These are phyloP conservation scores for Termitomyces sp. DNA, from an alignment of 1,284 basidiomycete genomes.

Conservation along the genomic window DNA sequence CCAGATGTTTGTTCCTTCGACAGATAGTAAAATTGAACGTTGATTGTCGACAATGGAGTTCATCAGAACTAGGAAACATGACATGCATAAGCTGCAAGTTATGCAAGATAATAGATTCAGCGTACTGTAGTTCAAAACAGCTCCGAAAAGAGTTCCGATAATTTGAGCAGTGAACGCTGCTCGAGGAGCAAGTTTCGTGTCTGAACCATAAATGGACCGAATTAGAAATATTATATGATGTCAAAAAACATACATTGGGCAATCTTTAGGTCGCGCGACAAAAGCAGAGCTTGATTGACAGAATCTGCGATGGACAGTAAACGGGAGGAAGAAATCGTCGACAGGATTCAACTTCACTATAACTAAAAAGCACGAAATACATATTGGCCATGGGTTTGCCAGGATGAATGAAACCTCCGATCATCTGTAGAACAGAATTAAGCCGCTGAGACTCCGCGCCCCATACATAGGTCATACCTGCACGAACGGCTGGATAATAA, in stretches of 20 bases:
- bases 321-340: neutral
- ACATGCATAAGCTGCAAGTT: neutral
- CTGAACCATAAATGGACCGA: conserved; percentile 19
- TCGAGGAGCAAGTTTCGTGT: conserved; percentile 61
- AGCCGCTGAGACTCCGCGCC: neutral
- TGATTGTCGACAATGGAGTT: conserved; percentile 52
- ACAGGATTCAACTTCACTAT: conserved; percentile 25
- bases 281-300: conserved; percentile 35
- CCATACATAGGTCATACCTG: conserved; percentile 26
- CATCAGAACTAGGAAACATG: conserved; percentile 40
- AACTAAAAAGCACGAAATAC: conserved; percentile 53
- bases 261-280: conserved; percentile 55
- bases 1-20: conserved; percentile 60
- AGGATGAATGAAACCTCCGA: conserved; percentile 57
- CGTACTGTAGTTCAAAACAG: conserved; percentile 46
- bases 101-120: neutral
- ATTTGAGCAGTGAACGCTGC: conserved; percentile 62
- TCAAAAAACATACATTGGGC: conserved; percentile 42
- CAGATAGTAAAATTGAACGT: conserved; percentile 43
- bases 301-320: conserved; percentile 27
- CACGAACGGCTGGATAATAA: conserved; percentile 46
- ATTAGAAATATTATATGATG: neutral
- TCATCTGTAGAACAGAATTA: conserved; percentile 29
- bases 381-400: conserved; percentile 57
- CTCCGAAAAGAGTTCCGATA: conserved; percentile 39